Conservation (phyloP, 192 early-diverging fungal genomes). For the Podila verticillata region DNA sequence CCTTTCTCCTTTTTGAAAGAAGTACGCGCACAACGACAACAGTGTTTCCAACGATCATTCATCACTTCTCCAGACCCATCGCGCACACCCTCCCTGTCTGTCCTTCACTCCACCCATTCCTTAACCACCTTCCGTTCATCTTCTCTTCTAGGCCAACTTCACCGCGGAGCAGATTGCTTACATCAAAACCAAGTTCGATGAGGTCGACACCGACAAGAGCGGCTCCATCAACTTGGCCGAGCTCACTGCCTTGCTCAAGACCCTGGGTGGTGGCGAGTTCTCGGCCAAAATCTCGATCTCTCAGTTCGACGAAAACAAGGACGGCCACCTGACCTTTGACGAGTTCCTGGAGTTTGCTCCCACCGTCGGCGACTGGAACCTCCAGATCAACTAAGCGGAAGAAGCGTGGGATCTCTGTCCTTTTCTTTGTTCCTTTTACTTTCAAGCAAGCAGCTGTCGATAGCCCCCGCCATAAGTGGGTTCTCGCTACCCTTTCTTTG, state of each 20-base stretch:
- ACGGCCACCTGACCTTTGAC: slow-evolving; percentile 20
- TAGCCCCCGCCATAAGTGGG: too few relatives aligned
- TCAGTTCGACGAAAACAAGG: slow-evolving; percentile 15
- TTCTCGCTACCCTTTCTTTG: too few relatives aligned
- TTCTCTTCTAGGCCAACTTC: slow-evolving; percentile 8
- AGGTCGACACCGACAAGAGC: slow-evolving; percentile 18
- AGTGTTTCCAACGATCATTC: too few relatives aligned
- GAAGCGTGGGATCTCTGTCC: too few relatives aligned
- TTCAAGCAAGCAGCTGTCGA: too few relatives aligned
- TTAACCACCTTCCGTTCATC: not conserved
- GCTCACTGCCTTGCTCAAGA: slow-evolving; percentile 17
- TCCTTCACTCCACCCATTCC: not conserved
- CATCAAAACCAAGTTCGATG: slow-evolving; percentile 19
- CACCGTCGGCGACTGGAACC: slow-evolving; percentile 14
- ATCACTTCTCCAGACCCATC: too few relatives aligned
- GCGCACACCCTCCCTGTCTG: not conserved
- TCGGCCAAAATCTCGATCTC: slow-evolving; percentile 6
- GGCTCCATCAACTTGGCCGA: slow-evolving; percentile 8
- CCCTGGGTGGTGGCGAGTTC: slow-evolving; percentile 14
- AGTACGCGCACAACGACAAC: too few relatives aligned
- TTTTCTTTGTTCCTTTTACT: too few relatives aligned
- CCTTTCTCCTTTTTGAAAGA: too few relatives aligned
- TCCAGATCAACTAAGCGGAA: not conserved
- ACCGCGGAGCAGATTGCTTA: slow-evolving; percentile 9
- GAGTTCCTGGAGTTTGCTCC: slow-evolving; percentile 22